Percentiles rank a stretch among this genome's conserved stretches.
These are phyloP conservation scores for Dactylis glomerata DNA, from an alignment of 176 grass and related monocot species.

Conservation along the genomic window DNA sequence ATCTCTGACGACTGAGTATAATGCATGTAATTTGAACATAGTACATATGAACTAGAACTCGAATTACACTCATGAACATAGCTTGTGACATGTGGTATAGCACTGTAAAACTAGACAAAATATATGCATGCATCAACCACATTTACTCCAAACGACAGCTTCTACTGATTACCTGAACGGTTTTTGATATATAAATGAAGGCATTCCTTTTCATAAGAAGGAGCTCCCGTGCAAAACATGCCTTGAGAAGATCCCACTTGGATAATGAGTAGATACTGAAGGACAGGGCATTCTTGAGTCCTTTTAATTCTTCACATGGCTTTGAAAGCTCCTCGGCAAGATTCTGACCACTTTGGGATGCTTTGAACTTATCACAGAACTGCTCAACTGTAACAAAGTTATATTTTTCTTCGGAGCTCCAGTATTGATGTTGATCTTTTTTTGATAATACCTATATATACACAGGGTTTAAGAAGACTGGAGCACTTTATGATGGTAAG, in stretches of 20 bases:
- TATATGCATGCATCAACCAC: neutral
- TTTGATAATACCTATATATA: slow-evolving; percentile 60
- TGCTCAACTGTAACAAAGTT: slow-evolving; percentile 59
- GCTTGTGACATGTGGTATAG: neutral
- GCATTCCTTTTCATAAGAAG: slow-evolving; percentile 78
- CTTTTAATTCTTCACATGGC: slow-evolving; percentile 40
- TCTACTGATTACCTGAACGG: slow-evolving; percentile 23
- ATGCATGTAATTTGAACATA: neutral
- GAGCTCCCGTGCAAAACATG: slow-evolving; percentile 60
- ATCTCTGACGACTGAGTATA: neutral
- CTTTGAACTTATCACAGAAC: slow-evolving; percentile 49
- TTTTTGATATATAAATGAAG: slow-evolving; percentile 61
- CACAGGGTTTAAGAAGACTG: neutral
- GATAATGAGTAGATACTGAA: slow-evolving; percentile 61
- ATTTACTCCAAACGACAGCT: neutral
- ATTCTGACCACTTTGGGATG: slow-evolving; percentile 44
- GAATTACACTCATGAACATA: neutral
- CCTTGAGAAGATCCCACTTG: slow-evolving; percentile 68
- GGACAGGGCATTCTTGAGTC: slow-evolving; percentile 47
- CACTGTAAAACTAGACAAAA: neutral
- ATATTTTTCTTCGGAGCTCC: slow-evolving; percentile 50
- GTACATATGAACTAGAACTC: neutral
- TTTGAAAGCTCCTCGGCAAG: slow-evolving; percentile 43
- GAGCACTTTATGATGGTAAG: slow-evolving; percentile 5
- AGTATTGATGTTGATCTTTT: slow-evolving; percentile 82